Base-by-base conservation (phyloP, 2,329 filamentous ascomycete species). In the Penicillium brevicompactum region DNA sequence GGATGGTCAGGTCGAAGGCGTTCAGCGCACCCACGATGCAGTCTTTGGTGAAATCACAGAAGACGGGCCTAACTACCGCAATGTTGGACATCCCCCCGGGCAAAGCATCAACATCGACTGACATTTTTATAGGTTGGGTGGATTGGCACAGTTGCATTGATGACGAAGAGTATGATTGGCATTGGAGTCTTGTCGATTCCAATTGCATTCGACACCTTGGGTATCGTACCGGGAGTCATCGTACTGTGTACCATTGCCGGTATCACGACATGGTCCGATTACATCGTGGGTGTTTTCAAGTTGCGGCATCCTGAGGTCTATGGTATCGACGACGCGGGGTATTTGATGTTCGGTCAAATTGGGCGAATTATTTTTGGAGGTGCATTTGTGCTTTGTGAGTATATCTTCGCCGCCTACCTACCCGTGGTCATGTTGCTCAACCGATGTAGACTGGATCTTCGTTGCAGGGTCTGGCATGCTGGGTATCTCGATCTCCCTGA, bases 391-490 rank as follows among this genome's bases (percentile, higher is more conserved):
- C 34, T 37, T 0, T 37, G 34, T 37, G 7, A 37, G 34, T 37
- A 4, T 3, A 14, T 4, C 6, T 1, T 4, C 4, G 10, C 14
- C 11, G 32, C 32, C 11, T 10, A 2, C 5, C n/a, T 7, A 7
- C 7, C 14, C 1, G 13, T 7, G 1, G 21, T 1, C 4, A 1
- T 14, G 11, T n/a, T 37, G 14, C 13, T n/a, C 5, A 14, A n/a
- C 34, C 2, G 5, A 6, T 18, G 18, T 6, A 63, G 60, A 56
- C 53, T 63, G 60, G 60, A 51, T 58, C 16, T 63, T 63, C 16
- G 49, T 51, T 14, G 60, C 60, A 8, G 60, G 60, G 22, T 63
- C 60, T 21, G 60, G 60, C 24, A 63, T 63, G 60, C 52, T 63
- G 21, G 56, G 60, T 16, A 58, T 62, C 13, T 62, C 60, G 0